Conservation (phyloP, 805 yeast species). For the baker's yeast (Saccharomyces cerevisiae) region DNA sequence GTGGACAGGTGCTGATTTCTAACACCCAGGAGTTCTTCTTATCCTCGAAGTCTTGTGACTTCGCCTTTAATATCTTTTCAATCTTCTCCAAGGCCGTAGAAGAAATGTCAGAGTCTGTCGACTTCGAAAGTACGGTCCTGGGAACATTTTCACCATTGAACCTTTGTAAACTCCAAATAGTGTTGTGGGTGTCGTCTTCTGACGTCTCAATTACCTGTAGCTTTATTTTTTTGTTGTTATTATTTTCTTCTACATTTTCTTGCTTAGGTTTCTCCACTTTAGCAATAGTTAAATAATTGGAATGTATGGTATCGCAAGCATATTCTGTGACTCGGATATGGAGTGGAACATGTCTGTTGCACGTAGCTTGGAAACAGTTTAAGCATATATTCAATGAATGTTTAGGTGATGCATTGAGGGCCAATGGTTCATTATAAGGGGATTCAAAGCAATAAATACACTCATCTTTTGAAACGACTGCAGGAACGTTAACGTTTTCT, state of each 20-base stretch:
- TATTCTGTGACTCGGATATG: constrained; percentile 38
- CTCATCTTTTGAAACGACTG: constrained; percentile 71
- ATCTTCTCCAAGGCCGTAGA: constrained; percentile 9
- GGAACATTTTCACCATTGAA: constrained; percentile 3
- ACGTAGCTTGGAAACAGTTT: constrained; percentile 61
- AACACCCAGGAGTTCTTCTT: constrained; percentile 90
- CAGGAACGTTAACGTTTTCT: constrained; percentile 16
- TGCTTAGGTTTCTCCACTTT: constrained; percentile 41
- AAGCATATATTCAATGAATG: constrained; percentile 61
- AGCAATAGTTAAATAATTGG: constrained; percentile 48
- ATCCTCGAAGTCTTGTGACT: constrained; percentile 30
- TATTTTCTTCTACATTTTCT: constrained; percentile 24
- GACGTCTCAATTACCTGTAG: constrained; percentile 25
- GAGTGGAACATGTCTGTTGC: constrained; percentile 49
- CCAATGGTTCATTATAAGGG: constrained; percentile 33
- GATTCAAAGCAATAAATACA: constrained; percentile 82
- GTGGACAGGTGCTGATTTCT: constrained; percentile 73
- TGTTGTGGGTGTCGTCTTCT: constrained; percentile 27
- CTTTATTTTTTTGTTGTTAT: constrained; percentile 25
- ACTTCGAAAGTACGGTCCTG: not conserved
- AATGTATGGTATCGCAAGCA: constrained; percentile 39
- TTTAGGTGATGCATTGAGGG: constrained; percentile 33
- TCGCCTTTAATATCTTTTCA: constrained; percentile 19
- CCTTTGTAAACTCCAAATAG: constrained; percentile 19
- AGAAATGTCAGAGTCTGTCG: constrained; percentile 3